Percentiles rank a stretch among this genome's conserved stretches.
Evolutionary conservation across 1,284 basidiomycete species (phyloP).

Genomic region (Fomitopsis schrenkii): DNA sequence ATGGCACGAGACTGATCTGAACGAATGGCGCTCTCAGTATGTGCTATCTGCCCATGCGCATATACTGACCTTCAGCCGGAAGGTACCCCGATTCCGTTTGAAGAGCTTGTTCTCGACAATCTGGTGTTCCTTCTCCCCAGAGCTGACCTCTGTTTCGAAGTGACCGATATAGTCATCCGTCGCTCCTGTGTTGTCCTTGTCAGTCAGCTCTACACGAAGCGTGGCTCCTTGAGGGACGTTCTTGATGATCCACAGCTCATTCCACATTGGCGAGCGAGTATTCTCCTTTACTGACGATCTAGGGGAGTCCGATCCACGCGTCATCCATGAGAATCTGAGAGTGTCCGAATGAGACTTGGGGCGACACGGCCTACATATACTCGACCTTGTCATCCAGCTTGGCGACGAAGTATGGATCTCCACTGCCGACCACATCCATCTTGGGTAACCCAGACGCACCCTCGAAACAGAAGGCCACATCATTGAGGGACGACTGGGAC

Average conservation of each 20-base stretch:
- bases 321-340: background rate
- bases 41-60: too few species aligned
- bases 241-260: slow-evolving; percentile 66
- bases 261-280: slow-evolving; percentile 65
- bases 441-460: slow-evolving; percentile 65
- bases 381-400: slow-evolving; percentile 56
- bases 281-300: slow-evolving; percentile 64
- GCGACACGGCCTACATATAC: slow-evolving; percentile 45
- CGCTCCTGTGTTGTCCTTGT: slow-evolving; percentile 59
- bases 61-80: slow-evolving; percentile 59
- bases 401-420: slow-evolving; percentile 71
- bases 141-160: slow-evolving; percentile 45
- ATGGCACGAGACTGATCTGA: slow-evolving; percentile 39
- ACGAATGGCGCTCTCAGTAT: background rate
- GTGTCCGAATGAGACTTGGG: background rate
- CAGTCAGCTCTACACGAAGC: slow-evolving; percentile 53
- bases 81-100: slow-evolving; percentile 49
- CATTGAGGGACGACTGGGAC: slow-evolving; percentile 30
- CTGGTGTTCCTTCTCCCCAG: slow-evolving; percentile 57
- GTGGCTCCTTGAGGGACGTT: slow-evolving; percentile 62
- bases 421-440: slow-evolving; percentile 64
- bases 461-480: slow-evolving; percentile 62
- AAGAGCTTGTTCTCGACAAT: slow-evolving; percentile 46
- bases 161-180: slow-evolving; percentile 64
- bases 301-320: background rate